phyloP scores from a whole-genome alignment of 441 rosid species.

The Erodium texanum region DNA sequence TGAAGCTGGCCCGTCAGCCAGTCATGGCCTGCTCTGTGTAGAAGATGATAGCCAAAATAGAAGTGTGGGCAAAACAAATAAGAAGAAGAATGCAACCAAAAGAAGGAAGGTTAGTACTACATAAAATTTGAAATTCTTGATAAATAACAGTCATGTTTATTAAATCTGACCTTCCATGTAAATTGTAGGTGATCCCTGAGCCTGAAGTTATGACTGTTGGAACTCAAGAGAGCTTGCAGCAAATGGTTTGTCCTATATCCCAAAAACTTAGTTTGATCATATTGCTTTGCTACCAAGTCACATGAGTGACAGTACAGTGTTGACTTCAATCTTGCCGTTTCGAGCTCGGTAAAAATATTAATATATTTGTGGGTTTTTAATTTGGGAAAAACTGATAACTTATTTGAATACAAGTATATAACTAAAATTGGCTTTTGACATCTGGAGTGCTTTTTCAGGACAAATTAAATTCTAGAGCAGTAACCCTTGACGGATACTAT shows the following conservation, averaged over 20 bases:
- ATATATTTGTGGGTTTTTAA: background rate
- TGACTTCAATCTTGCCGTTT: background rate
- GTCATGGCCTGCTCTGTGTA: constrained; percentile 61
- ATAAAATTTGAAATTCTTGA: constrained; percentile 11
- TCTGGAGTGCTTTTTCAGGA: background rate
- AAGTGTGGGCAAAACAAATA: constrained; percentile 51
- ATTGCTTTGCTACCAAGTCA: background rate
- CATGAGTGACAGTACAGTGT: background rate
- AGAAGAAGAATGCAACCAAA: constrained; percentile 75
- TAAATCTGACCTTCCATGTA: constrained; percentile 1
- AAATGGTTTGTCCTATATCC: constrained; percentile 47
- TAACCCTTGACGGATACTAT: constrained; percentile 50
- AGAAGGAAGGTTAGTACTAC: constrained; percentile 58
- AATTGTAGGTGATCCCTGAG: constrained; percentile 60
- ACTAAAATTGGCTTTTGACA: too few relatives aligned
- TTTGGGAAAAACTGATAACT: background rate
- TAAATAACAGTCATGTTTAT: background rate
- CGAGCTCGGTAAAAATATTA: background rate
- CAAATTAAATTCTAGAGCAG: constrained; percentile 2
- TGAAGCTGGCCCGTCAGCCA: constrained; percentile 51
- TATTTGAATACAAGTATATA: background rate
- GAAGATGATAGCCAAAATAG: constrained; percentile 72
- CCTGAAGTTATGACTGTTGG: constrained; percentile 57
- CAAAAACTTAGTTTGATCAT: background rate
- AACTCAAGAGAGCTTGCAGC: constrained; percentile 66